Percentiles rank a stretch among this genome's conserved stretches.
phyloP scores from a whole-genome alignment of 1,139 yeast species.

The Blastobotrys ciferrii region DNA sequence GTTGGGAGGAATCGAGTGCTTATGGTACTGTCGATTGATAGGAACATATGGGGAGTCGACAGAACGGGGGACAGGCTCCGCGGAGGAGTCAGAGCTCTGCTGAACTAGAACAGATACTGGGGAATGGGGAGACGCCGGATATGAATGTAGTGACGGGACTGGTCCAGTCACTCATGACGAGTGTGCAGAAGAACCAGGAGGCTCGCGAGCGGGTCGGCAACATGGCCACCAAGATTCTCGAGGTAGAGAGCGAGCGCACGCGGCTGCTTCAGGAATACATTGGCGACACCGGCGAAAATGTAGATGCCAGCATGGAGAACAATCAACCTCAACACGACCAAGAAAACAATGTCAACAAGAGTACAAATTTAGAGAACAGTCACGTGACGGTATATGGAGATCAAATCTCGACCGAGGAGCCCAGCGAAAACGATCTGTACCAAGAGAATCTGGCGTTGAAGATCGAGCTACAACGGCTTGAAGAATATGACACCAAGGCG shows the following conservation, averaged over 20 bases:
- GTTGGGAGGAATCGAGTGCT: no score
- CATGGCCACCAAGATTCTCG: constrained; percentile 21
- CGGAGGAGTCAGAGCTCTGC: neutral
- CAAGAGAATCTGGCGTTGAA: constrained; percentile 28
- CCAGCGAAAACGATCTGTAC: neutral
- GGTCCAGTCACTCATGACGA: constrained; percentile 22
- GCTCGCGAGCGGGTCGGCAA: constrained; percentile 17
- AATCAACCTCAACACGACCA: constrained; percentile 16
- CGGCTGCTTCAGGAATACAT: constrained; percentile 18
- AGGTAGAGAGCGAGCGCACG: constrained; percentile 21
- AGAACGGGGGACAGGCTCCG: neutral
- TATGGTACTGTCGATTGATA: no score
- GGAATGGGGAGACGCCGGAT: constrained; percentile 1
- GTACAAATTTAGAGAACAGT: no score
- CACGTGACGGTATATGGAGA: neutral
- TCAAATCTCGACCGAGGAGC: neutral
- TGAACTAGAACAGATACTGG: neutral
- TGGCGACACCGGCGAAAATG: constrained; percentile 8
- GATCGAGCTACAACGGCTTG: constrained; percentile 29
- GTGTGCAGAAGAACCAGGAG: constrained; percentile 20
- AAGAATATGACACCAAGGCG: constrained; percentile 26
- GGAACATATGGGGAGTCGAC: neutral
- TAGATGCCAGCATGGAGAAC: constrained; percentile 4
- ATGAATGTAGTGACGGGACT: constrained; percentile 20
- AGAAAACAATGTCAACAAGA: constrained; percentile 5